Conservation (phyloP, 257 asterid genomes). For the Solanum appendiculatum region DNA sequence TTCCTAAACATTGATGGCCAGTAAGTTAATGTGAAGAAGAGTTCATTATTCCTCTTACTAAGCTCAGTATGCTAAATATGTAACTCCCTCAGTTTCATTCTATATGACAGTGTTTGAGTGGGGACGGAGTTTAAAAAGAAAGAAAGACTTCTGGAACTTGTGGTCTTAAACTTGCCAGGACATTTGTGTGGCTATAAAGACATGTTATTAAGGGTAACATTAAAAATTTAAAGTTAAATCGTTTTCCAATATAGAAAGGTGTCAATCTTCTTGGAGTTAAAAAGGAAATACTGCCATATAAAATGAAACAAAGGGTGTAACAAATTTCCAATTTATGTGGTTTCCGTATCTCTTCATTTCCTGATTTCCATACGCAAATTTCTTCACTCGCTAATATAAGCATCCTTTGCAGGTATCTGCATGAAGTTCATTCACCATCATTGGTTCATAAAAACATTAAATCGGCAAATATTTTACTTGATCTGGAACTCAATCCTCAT, state of each 20-base stretch:
- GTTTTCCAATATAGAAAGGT: background rate
- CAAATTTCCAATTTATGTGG: background rate
- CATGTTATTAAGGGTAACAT: background rate
- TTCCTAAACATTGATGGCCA: background rate
- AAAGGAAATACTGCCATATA: background rate
- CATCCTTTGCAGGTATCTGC: conserved; percentile 63
- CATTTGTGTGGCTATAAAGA: background rate
- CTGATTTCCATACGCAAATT: background rate
- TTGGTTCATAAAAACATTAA: conserved; percentile 78
- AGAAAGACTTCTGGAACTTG: background rate
- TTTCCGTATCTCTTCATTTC: background rate
- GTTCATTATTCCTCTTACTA: background rate
- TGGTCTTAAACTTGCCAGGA: background rate
- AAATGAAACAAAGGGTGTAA: background rate
- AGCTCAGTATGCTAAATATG: background rate
- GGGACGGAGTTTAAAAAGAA: background rate
- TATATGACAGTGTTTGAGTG: background rate
- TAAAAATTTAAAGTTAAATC: background rate
- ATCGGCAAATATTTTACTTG: conserved; percentile 82
- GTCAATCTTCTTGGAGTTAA: background rate
- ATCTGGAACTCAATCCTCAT: conserved; percentile 84
- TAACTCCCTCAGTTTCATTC: background rate
- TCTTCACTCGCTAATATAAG: conserved; percentile 2
- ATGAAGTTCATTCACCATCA: conserved; percentile 92
- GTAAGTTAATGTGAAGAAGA: background rate